These are phyloP conservation scores for Wickerhamiella alocasiicola DNA, from an alignment of 805 yeast species.

Conservation along the genomic window DNA sequence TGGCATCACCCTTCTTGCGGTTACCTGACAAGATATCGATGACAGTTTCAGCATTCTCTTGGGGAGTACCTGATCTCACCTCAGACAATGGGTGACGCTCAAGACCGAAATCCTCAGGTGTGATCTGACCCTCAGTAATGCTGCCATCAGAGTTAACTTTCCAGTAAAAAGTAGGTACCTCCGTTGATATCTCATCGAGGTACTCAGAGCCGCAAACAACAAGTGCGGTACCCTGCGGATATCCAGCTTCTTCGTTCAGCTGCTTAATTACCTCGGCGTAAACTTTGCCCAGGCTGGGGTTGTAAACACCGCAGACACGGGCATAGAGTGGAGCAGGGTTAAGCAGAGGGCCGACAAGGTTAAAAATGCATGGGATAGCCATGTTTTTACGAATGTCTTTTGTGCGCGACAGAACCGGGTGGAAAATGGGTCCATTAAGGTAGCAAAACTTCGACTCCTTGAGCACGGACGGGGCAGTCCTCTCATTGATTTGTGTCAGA, in stretches of 20 bases:
- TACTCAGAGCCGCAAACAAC: constrained; percentile 91
- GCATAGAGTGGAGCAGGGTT: constrained; percentile 79
- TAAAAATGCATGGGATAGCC: constrained; percentile 89
- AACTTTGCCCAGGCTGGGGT: constrained; percentile 63
- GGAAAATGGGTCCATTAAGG: constrained; percentile 88
- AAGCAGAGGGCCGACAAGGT: constrained; percentile 82
- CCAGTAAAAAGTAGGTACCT: constrained; percentile 78
- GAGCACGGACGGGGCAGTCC: constrained; percentile 46
- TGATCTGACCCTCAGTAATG: constrained; percentile 23
- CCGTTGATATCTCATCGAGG: constrained; percentile 86
- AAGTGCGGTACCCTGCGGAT: constrained; percentile 42
- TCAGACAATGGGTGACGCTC: constrained; percentile 52
- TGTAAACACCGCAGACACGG: constrained; percentile 80
- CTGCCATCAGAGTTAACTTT: constrained; percentile 34
- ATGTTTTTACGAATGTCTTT: constrained; percentile 63
- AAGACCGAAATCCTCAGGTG: constrained; percentile 72
- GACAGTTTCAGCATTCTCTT: constrained; percentile 61
- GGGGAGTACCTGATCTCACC: constrained; percentile 79
- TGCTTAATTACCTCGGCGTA: constrained; percentile 70
- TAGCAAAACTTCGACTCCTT: constrained; percentile 44
- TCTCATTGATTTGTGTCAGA: constrained; percentile 49
- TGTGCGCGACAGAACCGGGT: constrained; percentile 77
- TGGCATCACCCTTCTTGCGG: constrained; percentile 36
- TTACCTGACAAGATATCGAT: constrained; percentile 37
- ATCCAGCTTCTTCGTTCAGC: constrained; percentile 40